Evolutionary conservation across 2,329 filamentous ascomycete species (phyloP).

Genomic region (Coniochaeta sp.): DNA sequence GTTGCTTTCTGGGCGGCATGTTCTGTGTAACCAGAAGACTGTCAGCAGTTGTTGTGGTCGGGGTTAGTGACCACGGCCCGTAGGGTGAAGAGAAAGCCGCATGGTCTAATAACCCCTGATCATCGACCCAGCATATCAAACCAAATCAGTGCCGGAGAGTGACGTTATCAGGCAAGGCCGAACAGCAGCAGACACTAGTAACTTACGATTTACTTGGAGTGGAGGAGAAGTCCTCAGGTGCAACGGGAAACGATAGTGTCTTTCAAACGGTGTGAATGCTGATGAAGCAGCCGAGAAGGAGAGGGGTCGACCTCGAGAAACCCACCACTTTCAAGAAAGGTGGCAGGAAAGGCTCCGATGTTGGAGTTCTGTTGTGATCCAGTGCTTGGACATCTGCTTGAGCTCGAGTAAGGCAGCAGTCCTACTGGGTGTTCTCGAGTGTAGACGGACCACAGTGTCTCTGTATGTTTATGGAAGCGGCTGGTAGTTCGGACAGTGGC

Average conservation of each 20-base stretch:
- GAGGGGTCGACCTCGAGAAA: neutral
- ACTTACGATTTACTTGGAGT: neutral
- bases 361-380: neutral
- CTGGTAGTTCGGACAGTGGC: neutral
- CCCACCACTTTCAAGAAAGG: neutral
- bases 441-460: neutral
- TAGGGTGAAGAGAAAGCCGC: no score
- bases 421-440: neutral
- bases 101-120: no score
- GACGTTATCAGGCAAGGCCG: neutral
- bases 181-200: neutral
- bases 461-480: neutral
- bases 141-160: neutral
- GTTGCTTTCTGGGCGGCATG: slow-evolving; percentile 1
- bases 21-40: neutral
- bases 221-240: neutral
- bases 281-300: neutral
- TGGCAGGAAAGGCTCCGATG: neutral
- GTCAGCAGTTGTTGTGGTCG: neutral
- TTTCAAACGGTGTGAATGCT: neutral
- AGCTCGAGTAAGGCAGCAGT: neutral
- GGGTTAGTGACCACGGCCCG: neutral
- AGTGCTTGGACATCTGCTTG: neutral
- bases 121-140: neutral
- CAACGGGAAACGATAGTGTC: neutral